These are phyloP conservation scores for Podospora bellae-mahoneyi DNA, from an alignment of 495 filamentous ascomycete species.

Conservation along the genomic window DNA sequence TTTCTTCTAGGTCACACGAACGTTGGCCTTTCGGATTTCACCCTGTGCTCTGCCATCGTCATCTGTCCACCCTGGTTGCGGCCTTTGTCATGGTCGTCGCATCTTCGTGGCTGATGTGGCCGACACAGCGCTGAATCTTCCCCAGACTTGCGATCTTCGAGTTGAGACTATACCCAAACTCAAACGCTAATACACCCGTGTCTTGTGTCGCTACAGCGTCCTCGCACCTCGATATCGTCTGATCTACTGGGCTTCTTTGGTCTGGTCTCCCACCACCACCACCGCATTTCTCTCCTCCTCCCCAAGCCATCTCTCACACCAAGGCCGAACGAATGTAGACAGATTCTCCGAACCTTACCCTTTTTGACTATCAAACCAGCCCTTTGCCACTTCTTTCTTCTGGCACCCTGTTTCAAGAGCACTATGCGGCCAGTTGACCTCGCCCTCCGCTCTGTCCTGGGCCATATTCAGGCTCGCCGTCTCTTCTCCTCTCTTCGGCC, in stretches of 20 bases:
- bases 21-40: not conserved
- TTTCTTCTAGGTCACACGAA: not conserved
- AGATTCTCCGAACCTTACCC: not conserved
- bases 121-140: slow-evolving; percentile 7
- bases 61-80: not conserved
- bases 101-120: not conserved
- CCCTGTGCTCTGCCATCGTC: not conserved
- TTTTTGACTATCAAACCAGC: not conserved
- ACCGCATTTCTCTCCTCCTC: not conserved
- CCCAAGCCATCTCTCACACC: not conserved
- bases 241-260: not conserved
- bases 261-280: not conserved
- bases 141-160: not conserved
- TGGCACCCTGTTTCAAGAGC: slow-evolving; percentile 37
- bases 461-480: not conserved
- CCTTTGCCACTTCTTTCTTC: slow-evolving; percentile 30
- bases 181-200: not conserved
- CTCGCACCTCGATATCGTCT: not conserved
- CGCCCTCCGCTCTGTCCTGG: slow-evolving; percentile 29
- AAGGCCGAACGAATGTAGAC: not conserved
- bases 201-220: not conserved
- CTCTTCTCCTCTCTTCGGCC: not conserved
- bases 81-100: slow-evolving; percentile 6
- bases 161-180: not conserved
- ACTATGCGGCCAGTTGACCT: slow-evolving; percentile 34